phyloP scores from a whole-genome alignment of 2,329 filamentous ascomycete species.

The Sporothrix brunneoviolacea region DNA sequence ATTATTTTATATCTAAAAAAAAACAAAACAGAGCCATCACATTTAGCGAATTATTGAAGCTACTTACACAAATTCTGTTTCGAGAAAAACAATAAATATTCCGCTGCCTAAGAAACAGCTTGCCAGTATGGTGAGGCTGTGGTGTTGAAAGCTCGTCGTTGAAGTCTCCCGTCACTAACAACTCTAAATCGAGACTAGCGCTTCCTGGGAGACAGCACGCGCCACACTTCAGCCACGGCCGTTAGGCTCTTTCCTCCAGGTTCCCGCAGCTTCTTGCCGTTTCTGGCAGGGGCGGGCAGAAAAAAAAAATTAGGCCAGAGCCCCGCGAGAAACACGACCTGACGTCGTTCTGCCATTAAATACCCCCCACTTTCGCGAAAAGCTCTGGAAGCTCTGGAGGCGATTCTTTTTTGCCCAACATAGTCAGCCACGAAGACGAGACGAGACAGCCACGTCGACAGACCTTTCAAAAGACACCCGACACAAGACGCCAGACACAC shows the following conservation, averaged over 20 bases:
- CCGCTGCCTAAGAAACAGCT: too few species aligned
- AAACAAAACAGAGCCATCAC: too few species aligned
- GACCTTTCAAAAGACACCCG: background rate
- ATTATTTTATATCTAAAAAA: too few species aligned
- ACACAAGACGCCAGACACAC: background rate
- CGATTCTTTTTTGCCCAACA: background rate
- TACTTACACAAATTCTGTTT: too few species aligned
- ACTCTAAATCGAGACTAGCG: too few species aligned
- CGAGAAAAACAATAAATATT: too few species aligned
- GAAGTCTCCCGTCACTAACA: too few species aligned
- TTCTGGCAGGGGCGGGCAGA: constrained; percentile 7
- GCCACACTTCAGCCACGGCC: background rate
- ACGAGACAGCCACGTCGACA: background rate
- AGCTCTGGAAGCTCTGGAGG: background rate
- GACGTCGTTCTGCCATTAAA: background rate
- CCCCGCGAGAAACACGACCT: background rate
- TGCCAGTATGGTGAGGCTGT: too few species aligned
- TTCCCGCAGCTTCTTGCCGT: constrained; percentile 12
- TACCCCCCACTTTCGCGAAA: background rate
- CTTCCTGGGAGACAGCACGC: too few species aligned
- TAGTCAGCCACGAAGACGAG: background rate
- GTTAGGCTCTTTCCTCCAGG: background rate
- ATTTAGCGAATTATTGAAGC: too few species aligned
- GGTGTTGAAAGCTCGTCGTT: too few species aligned
- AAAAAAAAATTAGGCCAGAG: background rate